Evolutionary conservation across 495 filamentous ascomycete genomes (phyloP), one percentile per base, ranked within the genome.

Genomic region (Beverwykella pulmonaria): DNA sequence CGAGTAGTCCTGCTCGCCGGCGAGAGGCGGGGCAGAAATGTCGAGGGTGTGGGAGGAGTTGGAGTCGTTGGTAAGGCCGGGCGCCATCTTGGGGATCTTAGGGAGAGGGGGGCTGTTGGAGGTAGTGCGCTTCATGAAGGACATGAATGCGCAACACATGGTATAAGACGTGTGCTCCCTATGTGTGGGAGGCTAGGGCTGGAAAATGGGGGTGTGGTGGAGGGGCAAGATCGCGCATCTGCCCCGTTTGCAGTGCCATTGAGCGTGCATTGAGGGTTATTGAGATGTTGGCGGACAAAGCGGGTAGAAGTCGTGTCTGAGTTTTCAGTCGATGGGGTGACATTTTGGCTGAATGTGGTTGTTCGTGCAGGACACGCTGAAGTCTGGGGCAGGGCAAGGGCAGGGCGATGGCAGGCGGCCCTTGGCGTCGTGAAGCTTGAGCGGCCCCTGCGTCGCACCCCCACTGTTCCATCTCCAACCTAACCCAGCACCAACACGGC

Each of bases 191-290:
- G n/a, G 50, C n/a, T 15, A 34, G 30, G 47, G 26, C 39, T 25
- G 44, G 67, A 69, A 61, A 69, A 69, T 69, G 67, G 67, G 67
- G 67, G 67, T 65, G 25, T 17, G 27, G 23, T 47, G 32, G 27
- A n/a, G 14, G 46, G 27, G 50, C 27, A 22, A 30, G 36, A 47
- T 6, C 23, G 7, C 10, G 22, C 15, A 23, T 25, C 22, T 39
- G 19, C 23, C 17, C 20, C 20, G 5, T 6, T 25, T 58, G 34
- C 1, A 48, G 19, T n/a, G 25, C 17, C 15, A 8, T 6, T 19
- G 41, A 1, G 36, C 20, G 2, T n/a, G 10, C 57, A 29, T 60
- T 9, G 41, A 9, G 57, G 57, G 23, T 20, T 6, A 26, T 8
- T 8, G 23, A 8, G 44, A 5, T 30, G 22, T 39, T 41, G 22